Base-by-base conservation (phyloP, 1,139 yeast genomes). In the Yamadazyma friedrichii region DNA sequence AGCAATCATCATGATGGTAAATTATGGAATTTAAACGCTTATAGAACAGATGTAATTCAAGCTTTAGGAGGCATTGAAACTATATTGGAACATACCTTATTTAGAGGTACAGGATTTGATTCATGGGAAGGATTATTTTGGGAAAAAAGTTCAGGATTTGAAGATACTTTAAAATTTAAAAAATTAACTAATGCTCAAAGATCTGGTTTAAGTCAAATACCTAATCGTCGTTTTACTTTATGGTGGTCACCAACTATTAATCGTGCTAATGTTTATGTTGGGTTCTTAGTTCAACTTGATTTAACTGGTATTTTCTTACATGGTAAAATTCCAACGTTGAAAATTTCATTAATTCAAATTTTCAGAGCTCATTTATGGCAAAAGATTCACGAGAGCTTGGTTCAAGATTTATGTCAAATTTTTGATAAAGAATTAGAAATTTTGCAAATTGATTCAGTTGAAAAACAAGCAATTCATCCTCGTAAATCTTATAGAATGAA, bases 161-260 rank as follows among this genome's bases (percentile, higher is more conserved):
- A 94, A 61, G 98, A 94, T 54, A 86, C 96, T 0, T 76, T 94
- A 75, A 93, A 91, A 59, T 88, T 89, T 63, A 88, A 91, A 60
- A 94, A 91, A 60, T 76, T 94, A 53, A 94, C 99, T 2, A 93
- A 91, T 64, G 99, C 99, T 1, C 99, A 94, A 67, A 73, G 98
- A 55, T 85, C 97, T 2, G 99, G 99, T 59, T 76, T 94, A 51
- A 88, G 95, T 59, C 99, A 94, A 65, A 93, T 94, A 55, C 99
- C 99, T 3, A 94, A 94, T 59, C 84, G 99, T 62, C 77, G 99
- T 35, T 94, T 94, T 58, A 94, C 98, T 0, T 68, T 94, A 34
- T 94, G 99, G 99, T 94, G 99, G 99, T 89, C 98, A 1, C 99
- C 99, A 6, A 94, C 99, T 1, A 94, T 94, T 51, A 94, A 94